Evolutionary conservation across 257 asterid species (phyloP).

Genomic region (Solanum rostratum): DNA sequence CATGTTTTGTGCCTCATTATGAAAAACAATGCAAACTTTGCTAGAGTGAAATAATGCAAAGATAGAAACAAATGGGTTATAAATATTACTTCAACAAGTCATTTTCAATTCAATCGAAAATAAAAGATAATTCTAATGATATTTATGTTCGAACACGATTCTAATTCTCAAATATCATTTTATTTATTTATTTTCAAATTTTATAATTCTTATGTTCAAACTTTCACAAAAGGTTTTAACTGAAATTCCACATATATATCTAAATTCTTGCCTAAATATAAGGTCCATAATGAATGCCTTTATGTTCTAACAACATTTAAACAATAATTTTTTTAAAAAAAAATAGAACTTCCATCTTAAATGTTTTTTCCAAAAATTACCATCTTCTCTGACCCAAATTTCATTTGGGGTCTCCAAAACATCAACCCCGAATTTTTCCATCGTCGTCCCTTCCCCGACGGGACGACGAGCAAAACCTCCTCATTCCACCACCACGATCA

Average conservation of each 20-base stretch:
- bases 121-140: no score
- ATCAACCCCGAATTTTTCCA: constrained; percentile 11
- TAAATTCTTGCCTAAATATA: not conserved
- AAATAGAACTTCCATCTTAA: not conserved
- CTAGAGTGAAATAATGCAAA: not conserved
- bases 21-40: not conserved
- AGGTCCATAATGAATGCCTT: not conserved
- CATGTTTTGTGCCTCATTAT: not conserved
- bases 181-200: not conserved
- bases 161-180: no score
- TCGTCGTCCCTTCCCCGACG: constrained; percentile 29
- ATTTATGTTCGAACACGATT: no score
- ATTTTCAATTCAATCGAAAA: no score
- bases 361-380: constrained; percentile 12
- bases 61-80: not conserved
- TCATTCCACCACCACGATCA: not conserved
- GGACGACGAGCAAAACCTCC: constrained; percentile 30
- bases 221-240: not conserved
- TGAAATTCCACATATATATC: not conserved
- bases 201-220: not conserved
- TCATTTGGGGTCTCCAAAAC: not conserved
- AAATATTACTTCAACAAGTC: no score
- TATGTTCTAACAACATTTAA: not conserved
- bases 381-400: not conserved
- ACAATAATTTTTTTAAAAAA: not conserved